Evolutionary conservation across 805 yeast species (phyloP).

Genomic region (Candida ipomoeae): DNA sequence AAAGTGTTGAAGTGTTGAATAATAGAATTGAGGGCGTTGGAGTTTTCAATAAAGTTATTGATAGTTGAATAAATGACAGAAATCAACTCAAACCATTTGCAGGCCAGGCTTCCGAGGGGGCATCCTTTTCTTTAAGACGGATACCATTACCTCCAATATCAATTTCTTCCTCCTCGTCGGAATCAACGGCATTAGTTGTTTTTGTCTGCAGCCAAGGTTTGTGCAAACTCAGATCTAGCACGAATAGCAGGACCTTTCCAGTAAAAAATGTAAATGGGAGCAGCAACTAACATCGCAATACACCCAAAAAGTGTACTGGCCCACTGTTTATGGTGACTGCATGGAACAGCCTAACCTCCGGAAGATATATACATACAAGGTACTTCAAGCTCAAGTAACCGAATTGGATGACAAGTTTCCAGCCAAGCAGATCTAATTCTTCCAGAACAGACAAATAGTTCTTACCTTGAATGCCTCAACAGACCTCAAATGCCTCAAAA

Average conservation of each 20-base stretch:
- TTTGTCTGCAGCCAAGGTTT: slow-evolving; percentile 30
- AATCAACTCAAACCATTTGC: background rate
- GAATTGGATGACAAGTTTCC: too few species aligned
- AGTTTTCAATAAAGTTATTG: background rate
- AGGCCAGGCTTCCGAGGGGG: background rate
- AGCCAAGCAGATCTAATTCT: too few species aligned
- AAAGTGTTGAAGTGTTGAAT: too few species aligned
- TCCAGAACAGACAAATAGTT: too few species aligned
- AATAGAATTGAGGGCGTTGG: too few species aligned
- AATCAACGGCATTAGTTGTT: slow-evolving; percentile 3
- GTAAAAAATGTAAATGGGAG: slow-evolving; percentile 37
- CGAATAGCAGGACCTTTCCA: slow-evolving; percentile 39
- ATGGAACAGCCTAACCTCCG: too few species aligned
- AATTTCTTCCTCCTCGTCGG: slow-evolving; percentile 11
- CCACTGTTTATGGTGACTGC: slow-evolving; percentile 17
- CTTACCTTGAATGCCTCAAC: too few species aligned
- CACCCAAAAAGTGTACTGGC: slow-evolving; percentile 37
- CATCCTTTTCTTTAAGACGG: slow-evolving; percentile 1
- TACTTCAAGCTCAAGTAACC: too few species aligned
- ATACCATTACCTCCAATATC: background rate
- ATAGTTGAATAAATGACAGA: background rate
- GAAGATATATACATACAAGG: too few species aligned
- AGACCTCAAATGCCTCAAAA: too few species aligned
- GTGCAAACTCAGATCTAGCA: slow-evolving; percentile 33
- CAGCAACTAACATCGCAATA: slow-evolving; percentile 29